A percentile compares a stretch with the other conserved stretches of the same genome.
Evolutionary conservation across 129 eudicot genomes (phyloP).

Genomic region (Helianthus tuberosus): DNA sequence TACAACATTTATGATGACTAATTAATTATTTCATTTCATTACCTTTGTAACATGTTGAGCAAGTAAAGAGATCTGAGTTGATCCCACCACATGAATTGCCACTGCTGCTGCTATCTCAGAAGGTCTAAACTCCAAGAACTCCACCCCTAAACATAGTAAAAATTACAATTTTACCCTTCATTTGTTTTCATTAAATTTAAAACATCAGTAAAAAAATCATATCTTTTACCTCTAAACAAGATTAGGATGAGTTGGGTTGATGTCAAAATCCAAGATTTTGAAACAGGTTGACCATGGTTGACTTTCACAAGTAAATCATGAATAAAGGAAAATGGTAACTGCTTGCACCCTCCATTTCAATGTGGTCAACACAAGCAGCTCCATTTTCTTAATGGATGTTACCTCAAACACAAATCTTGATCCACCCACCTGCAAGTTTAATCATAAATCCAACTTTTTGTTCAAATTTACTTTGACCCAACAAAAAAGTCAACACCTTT

Average conservation of each 20-base stretch:
- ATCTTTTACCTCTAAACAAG: conserved; percentile 49
- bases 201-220: not conserved
- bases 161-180: conserved; percentile 22
- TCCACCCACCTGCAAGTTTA: conserved; percentile 51
- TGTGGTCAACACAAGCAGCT: conserved; percentile 67
- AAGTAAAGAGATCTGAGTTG: conserved; percentile 46
- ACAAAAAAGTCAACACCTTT: conserved; percentile 23
- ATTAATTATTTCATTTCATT: not conserved
- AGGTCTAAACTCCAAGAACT: conserved; percentile 71
- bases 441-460: conserved; percentile 7
- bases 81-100: conserved; percentile 53
- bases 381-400: conserved; percentile 78
- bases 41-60: conserved; percentile 52
- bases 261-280: conserved; percentile 40
- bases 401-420: conserved; percentile 64
- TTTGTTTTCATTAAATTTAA: not conserved
- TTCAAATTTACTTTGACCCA: conserved; percentile 15
- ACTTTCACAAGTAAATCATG: conserved; percentile 54
- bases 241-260: conserved; percentile 62
- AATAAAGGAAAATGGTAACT: conserved; percentile 67
- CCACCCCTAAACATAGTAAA: conserved; percentile 52
- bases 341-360: conserved; percentile 86
- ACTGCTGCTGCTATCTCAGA: conserved; percentile 88
- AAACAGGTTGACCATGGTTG: conserved; percentile 46
- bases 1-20: not conserved